Evolutionary conservation across 768 basidiomycete species (phyloP), one percentile per base, ranked within the genome.

Genomic region (Agrocybe praecox): DNA sequence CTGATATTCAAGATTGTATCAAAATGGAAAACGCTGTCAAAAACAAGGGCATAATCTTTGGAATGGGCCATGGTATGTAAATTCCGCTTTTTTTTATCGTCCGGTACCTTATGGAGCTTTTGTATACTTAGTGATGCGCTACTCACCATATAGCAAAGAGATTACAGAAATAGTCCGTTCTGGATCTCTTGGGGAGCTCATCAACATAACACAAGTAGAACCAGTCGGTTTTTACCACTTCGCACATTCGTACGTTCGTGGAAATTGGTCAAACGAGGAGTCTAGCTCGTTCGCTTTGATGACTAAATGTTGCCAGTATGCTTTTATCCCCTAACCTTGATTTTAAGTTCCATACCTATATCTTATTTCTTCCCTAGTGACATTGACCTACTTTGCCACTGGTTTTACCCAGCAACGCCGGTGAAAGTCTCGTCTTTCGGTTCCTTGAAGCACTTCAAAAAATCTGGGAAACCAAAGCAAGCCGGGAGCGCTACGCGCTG

Each of bases 291-390:
- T 95, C 70, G 85, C 89, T 14, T 80, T 96, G 50, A 86, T 96
- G 87, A 89, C 92, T 17, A 96, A 96, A 76, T 86, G 87, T 62
- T 96, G 90, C 82, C 94, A 96, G 92, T 93, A 69, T 65, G 87
- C 74, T 8, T 42, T 3, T 29, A 29, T 23, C 14, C 22, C 51
- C 22, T 47, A 48, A 51, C 40, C 40, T 47, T 46, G 21, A 11
- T 32, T n/a, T 7, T 4, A 19, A 1, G 36, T 5, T 23, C 43
- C 2, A 8, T n/a, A 45, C 2, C 32, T 18, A 23, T 57, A 19
- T 52, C 50, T 36, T 26, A 49, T 43, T 55, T 11, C 65, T 32
- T 53, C 47, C 23, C 36, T 8, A 94, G 93, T 65, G 94, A 96
- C 68, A 87, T 96, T 55, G 93, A 95, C 63, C 78, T 95, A 44